These are phyloP conservation scores for Neurospora sp. DNA, from an alignment of 495 filamentous ascomycete species.

Conservation along the genomic window DNA sequence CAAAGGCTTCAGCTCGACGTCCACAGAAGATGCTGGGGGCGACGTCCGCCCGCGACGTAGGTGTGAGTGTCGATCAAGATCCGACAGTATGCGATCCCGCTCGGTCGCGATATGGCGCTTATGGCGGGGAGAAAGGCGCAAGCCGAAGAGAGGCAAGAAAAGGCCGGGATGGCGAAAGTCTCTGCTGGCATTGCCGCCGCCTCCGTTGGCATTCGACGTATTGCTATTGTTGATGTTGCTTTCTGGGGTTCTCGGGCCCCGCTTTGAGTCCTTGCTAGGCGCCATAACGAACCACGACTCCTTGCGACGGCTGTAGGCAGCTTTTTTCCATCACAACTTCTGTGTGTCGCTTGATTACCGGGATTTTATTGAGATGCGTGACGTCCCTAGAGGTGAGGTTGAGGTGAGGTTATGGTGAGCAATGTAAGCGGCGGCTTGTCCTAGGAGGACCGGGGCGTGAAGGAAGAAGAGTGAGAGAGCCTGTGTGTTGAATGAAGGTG, in stretches of 20 bases:
- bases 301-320: not conserved
- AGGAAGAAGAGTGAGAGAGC: not conserved
- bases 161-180: not conserved
- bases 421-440: not conserved
- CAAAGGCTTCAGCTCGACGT: conserved; percentile 7
- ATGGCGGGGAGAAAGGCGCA: not conserved
- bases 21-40: not conserved
- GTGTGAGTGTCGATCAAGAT: not conserved
- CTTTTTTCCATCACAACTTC: not conserved
- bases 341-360: not conserved
- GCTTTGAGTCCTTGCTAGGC: not conserved
- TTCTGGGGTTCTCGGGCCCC: not conserved
- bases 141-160: not conserved
- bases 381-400: not conserved
- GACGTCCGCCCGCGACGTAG: not conserved
- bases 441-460: not conserved
- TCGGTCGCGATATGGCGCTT: not conserved
- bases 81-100: not conserved
- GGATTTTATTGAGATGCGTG: not conserved
- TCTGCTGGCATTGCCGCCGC: not conserved
- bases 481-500: not conserved
- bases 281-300: not conserved
- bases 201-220: not conserved
- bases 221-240: not conserved
- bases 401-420: too few relatives aligned